Evolutionary conservation across 176 grass and related monocot species (phyloP), one percentile per base, ranked within the genome.

Genomic region (Eragrostis curvula): DNA sequence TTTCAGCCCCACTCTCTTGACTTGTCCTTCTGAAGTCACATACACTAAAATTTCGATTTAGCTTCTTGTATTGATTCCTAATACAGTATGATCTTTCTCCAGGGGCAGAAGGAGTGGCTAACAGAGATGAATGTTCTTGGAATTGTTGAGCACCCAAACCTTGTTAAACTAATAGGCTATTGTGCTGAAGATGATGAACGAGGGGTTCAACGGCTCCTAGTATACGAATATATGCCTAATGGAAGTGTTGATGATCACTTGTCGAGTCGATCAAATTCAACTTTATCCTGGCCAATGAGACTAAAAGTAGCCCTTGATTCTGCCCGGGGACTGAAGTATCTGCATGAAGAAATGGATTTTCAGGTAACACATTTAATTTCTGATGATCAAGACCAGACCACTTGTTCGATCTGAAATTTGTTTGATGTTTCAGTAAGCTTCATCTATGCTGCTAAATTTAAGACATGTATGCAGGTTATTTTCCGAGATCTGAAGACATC

Each of bases 71-170:
- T 64, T 43, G 27, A 16, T 82, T 79, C 25, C 74, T 82, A 49
- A 88, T 74, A 74, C 28, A 68, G 5, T 84, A 25, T 58, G 18
- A 52, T 78, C 40, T 86, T 80, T 75, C 15, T 87, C 77, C 89
- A 99, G 97, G 96, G 97, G 20, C 97, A 99, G 85, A 99, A 92
- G 79, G 97, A 96, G 66, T 99, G 97, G 97, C 53, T 99, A 83
- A 95, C 91, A 73, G 97, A 99, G 76, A 90, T 99, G 68, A 99
- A 99, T 87, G 93, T 99, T 58, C 91, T 99, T 79, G 97, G 93
- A 45, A 86, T 96, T 60, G 87, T 99, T 41, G 97, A 94, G 43
- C 93, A 99, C 85, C 91, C 89, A 16, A 99, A 99, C 83, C 89
- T 99, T 16, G 97, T 99, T 80, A 96, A 96, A 85, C 75, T 99